Base-by-base conservation (phyloP, 2,329 filamentous ascomycete species). In the Calonectria pseudoturangicola region DNA sequence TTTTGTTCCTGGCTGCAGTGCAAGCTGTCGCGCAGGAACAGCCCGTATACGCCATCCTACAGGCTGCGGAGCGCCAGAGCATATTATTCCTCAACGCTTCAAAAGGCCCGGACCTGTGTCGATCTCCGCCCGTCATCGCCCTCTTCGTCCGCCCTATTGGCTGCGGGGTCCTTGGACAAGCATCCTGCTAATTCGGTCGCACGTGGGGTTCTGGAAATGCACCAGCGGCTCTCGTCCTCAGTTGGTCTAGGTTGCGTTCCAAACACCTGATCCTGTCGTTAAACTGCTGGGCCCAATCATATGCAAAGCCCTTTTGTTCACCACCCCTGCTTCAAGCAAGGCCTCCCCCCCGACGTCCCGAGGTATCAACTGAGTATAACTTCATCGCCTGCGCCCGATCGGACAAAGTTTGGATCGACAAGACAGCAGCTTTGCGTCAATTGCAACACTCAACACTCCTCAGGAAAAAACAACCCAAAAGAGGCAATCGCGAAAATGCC, bases 191-290 rank as follows among this genome's bases (percentile, higher is more conserved):
- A 54, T 25, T 69, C 50, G 39, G 74, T 63, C 50, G 70, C 76
- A 79, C 76, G 74, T 79, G 76, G 76, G 68, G 43, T 68, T 56
- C 45, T 66, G 41, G 16, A 68, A 45, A 73, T 71, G 75, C 70
- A 71, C 50, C 50, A 65, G 60, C 58, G 64, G 64, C 66, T 66
- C 73, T 76, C 71, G 73, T 39, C 45, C 43, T 30, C 50, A 68
- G 41, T 73, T 63, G 56, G 66, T 50, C 54, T 50, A 3, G 27
- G 41, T 21, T 47, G 18, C 47, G 8, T 56, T 51, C 65, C 27
- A 72, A 69, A 67, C 75, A 74, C 66, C 73, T 78, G 72, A 74
- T 78, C 45, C 67, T 74, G 76, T 70, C 43, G 73, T 77, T 47
- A 10, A 47, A 36, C 51, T 64, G 39, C 60, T 64, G 56, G 54